These are phyloP conservation scores for Xylariomycetidae sp. DNA, from an alignment of 2,329 filamentous ascomycete genomes.

Conservation along the genomic window DNA sequence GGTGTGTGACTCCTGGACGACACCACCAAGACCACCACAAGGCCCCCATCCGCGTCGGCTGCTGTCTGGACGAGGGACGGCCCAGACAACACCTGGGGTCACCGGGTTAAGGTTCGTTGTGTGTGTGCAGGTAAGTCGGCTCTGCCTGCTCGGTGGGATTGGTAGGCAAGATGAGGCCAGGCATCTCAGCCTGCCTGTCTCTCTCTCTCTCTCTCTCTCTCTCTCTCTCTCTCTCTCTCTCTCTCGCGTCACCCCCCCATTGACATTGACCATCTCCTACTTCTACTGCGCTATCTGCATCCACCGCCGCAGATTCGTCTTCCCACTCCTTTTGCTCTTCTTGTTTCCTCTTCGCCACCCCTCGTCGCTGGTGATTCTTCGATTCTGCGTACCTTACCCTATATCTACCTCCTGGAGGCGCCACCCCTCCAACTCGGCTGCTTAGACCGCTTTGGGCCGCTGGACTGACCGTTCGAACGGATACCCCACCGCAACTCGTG, in stretches of 20 bases:
- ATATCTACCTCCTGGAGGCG: too few species aligned
- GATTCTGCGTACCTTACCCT: slow-evolving; percentile 1
- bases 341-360: slow-evolving; percentile 2
- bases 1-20: slow-evolving; percentile 25
- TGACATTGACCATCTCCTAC: too few species aligned
- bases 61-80: slow-evolving; percentile 18
- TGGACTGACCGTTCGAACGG: slow-evolving; percentile 1
- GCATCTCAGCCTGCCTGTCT: not conserved
- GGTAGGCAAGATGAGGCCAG: too few species aligned
- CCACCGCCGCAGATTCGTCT: too few species aligned
- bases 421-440: slow-evolving; percentile 6
- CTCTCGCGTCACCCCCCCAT: slow-evolving; percentile 5
- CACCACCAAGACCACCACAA: slow-evolving; percentile 17
- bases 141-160: too few species aligned
- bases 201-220: not conserved
- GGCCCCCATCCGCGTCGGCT: slow-evolving; percentile 20
- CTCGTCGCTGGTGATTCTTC: not conserved
- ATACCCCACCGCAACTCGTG: slow-evolving; percentile 1
- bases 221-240: slow-evolving; percentile 4
- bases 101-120: slow-evolving; percentile 10
- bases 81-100: slow-evolving; percentile 13
- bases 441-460: slow-evolving; percentile 6
- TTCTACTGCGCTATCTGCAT: too few species aligned
- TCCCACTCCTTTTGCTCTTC: slow-evolving; percentile 1
- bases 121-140: too few species aligned